Evolutionary conservation across 2,329 filamentous ascomycete species (phyloP), one percentile per base, ranked within the genome.

Genomic region (Cladosporium sphaerospermum): DNA sequence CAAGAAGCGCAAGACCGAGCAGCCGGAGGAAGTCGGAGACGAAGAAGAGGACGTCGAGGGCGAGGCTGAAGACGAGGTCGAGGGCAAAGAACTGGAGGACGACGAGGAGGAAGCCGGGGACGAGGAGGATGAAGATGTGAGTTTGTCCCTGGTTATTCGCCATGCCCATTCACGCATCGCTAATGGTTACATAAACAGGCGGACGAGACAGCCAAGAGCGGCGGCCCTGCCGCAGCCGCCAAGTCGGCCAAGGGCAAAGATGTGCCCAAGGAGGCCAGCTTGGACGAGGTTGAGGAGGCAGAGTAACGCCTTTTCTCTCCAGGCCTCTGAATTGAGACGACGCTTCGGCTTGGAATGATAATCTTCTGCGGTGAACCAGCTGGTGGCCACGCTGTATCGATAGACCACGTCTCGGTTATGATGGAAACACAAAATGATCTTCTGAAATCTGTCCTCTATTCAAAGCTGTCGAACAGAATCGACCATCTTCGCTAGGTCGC

Each of bases 221-320:
- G 61, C 14, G 65, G 62, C 8, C 65, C 66, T 41, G 61, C 66
- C 10, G 63, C 61, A 40, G 59, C 60, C 28, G 64, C 64, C 23
- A 65, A 67, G 54, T 52, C 57, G 37, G 56, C 55, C 37, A 67
- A 66, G 59, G 61, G 57, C 14, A 56, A 53, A 14, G 57, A 55
- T 9, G 60, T 65, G 19, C 64, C 66, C 14, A 66, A 67, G 58
- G 64, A 67, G 55, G 58, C 60, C 31, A 59, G 63, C 43, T 55
- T 66, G 33, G 56, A 61, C 14, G 65, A 66, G 45, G 62, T 63
- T 33, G 62, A 67, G 28, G 64, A 59, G 18, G 60, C 57, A 19
- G 61, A 62, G 31, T 53, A 54, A 44, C 3, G 23, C 9, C 9
- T 18, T 13, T 31, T 46, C 31, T 28, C 23, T 28, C 23, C 23